These are phyloP conservation scores for Lenwebbia sp. DNA, from an alignment of 345 rosid species.

Conservation along the genomic window DNA sequence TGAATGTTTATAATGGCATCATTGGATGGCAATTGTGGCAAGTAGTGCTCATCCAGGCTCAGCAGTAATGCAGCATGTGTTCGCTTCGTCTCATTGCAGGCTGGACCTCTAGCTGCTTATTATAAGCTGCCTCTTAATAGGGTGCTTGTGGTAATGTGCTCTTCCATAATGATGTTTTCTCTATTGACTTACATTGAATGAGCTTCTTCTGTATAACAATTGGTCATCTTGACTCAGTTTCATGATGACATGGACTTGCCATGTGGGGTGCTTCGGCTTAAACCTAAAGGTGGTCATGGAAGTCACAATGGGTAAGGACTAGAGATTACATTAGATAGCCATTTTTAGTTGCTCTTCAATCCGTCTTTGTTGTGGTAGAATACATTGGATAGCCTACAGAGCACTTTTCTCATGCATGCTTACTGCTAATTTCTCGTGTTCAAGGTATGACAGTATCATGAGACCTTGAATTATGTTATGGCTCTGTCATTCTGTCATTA, in stretches of 20 bases:
- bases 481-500: background rate
- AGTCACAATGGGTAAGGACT: constrained; percentile 68
- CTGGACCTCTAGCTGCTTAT: constrained; percentile 90
- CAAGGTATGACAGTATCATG: background rate
- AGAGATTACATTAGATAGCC: background rate
- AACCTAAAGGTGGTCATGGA: constrained; percentile 76
- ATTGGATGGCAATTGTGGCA: background rate
- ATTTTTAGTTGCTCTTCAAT: background rate
- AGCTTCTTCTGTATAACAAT: background rate
- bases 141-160: constrained; percentile 66
- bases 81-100: constrained; percentile 19
- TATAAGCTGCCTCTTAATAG: constrained; percentile 80
- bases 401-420: background rate
- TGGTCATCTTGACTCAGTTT: constrained; percentile 25
- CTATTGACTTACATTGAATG: background rate
- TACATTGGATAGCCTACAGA: background rate
- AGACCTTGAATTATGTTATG: background rate
- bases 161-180: background rate
- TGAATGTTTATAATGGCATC: background rate
- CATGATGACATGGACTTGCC: constrained; percentile 82
- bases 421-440: background rate
- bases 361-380: background rate
- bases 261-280: constrained; percentile 92
- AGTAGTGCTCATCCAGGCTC: background rate
- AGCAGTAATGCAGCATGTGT: background rate